Conservation (phyloP, 441 rosid species). For the Hura crepitans region DNA sequence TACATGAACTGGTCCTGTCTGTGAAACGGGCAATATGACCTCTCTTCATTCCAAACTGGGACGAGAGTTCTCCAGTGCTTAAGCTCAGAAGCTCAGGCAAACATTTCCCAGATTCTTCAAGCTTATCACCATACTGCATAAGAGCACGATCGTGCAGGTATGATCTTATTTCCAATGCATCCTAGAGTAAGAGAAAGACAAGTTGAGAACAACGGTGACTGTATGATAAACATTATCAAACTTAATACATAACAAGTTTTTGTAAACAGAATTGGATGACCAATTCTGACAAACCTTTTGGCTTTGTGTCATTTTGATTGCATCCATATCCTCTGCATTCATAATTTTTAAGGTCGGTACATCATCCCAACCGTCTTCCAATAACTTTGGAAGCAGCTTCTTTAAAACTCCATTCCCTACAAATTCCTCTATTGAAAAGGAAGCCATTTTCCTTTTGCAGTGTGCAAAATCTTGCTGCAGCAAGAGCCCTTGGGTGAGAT, state of each 20-base stretch:
- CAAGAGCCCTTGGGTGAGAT: slow-evolving; percentile 7
- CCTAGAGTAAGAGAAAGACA: slow-evolving; percentile 32
- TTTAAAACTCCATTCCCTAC: slow-evolving; percentile 52
- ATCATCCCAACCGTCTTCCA: slow-evolving; percentile 75
- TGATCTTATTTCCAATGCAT: slow-evolving; percentile 55
- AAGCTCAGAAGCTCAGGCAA: slow-evolving; percentile 49
- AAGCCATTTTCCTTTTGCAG: slow-evolving; percentile 42
- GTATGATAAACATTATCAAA: not conserved
- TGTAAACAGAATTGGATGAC: slow-evolving; percentile 2
- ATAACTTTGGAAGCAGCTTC: slow-evolving; percentile 46
- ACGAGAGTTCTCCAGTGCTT: slow-evolving; percentile 35
- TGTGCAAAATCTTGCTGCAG: slow-evolving; percentile 12
- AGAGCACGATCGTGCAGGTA: slow-evolving; percentile 61
- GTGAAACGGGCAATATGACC: slow-evolving; percentile 54
- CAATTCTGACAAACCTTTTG: slow-evolving; percentile 44
- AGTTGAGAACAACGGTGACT: not conserved
- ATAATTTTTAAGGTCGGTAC: slow-evolving; percentile 66
- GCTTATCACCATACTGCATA: slow-evolving; percentile 51
- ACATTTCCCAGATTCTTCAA: slow-evolving; percentile 55
- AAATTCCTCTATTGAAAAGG: slow-evolving; percentile 59
- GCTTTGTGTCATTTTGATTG: slow-evolving; percentile 49
- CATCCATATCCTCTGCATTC: slow-evolving; percentile 53
- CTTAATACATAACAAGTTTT: not conserved
- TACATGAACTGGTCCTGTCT: slow-evolving; percentile 41
- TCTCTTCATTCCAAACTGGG: slow-evolving; percentile 55